Percentiles rank a stretch among this genome's conserved stretches.
Conservation (phyloP, 352 stramenopile species). For the Aphanomyces stellatus region DNA sequence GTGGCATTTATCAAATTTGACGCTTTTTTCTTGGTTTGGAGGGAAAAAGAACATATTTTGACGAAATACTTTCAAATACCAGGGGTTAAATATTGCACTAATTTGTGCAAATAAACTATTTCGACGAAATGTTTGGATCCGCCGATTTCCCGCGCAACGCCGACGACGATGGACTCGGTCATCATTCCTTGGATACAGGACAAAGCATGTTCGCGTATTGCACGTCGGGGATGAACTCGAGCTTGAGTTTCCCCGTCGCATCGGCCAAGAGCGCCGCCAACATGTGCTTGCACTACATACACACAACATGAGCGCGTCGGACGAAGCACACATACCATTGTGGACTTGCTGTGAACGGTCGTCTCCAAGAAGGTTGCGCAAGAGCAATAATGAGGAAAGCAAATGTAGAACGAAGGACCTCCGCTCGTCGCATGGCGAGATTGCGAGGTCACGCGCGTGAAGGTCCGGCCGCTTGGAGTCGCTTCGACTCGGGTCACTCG, state of each 20-base stretch:
- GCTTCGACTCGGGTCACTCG: constrained; percentile 1
- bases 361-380: constrained; percentile 4
- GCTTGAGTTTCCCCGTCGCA: neutral
- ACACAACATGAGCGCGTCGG: neutral
- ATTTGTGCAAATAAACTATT: neutral
- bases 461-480: constrained; percentile 4
- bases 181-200: too few species aligned
- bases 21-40: too few species aligned
- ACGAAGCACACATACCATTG: constrained; percentile 5
- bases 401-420: constrained; percentile 13
- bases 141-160: neutral
- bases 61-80: too few species aligned
- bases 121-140: neutral
- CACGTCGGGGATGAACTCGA: neutral
- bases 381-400: constrained; percentile 18
- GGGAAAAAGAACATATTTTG: too few species aligned
- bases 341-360: constrained; percentile 11
- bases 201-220: constrained; percentile 12
- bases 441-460: constrained; percentile 6
- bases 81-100: too few species aligned
- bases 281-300: constrained; percentile 18
- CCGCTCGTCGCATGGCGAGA: neutral
- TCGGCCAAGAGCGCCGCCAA: constrained; percentile 10
- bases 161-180: neutral
- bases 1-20: too few species aligned